Evolutionary conservation across 805 yeast genomes (phyloP), one percentile per base, ranked within the genome.

Genomic region (Maudiozyma turicensis): DNA sequence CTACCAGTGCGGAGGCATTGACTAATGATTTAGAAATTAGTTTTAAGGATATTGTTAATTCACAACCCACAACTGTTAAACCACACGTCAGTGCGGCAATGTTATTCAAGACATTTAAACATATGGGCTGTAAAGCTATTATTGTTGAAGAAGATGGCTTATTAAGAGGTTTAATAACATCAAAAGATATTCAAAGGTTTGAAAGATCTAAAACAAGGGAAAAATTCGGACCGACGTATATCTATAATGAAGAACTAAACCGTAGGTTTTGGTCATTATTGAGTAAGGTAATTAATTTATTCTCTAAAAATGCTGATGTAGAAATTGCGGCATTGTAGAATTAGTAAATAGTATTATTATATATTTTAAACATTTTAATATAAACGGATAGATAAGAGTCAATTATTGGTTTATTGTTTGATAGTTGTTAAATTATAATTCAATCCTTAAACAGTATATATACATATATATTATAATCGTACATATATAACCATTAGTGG

Each of bases 111-210:
- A 66, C 88, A 28, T 91, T 93, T 62, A 75, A 78, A 50, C 81
- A 83, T 54, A 61, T 89, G 31, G 96, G 98, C 0, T 95, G 96
- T 8, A 72, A 85, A 42, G 75, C 81, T 31, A 73, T 93, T 1
- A 71, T 84, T 40, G 82, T 86, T 1, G 84, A 82, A 48, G 73
- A 78, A 8, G 66, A 74, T 32, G 93, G 90, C 1, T 52, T 61
- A 2, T 60, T 87, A 14, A 73, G 73, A 13, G 99, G 99, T 0
- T 60, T 87, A n/a, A 68, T 95, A 1, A 87, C 96, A 0, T 74
- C 90, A 50, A 93, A 93, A 59, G 98, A 90, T 60, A 71, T 91
- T 14, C 65, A 90, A 46, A 72, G 82, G 52, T 87, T 77, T 57
- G 84, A 82, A 54, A 61, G 71, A 50, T 52, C 50, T 6, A 54